Conservation (phyloP, 257 asterid species). For the Salvia splendens region DNA sequence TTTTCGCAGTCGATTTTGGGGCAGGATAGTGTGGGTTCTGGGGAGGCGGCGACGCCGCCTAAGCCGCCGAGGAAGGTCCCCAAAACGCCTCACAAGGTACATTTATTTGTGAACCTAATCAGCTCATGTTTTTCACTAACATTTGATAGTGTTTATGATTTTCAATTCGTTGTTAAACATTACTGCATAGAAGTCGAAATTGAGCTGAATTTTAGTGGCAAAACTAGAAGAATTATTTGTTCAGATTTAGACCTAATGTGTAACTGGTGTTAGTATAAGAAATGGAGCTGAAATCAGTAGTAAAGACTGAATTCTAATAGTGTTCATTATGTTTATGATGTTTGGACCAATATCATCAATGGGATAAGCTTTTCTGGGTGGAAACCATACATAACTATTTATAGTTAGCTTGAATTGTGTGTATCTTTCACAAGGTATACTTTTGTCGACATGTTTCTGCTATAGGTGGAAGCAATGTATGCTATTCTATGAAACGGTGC, state of each 20-base stretch:
- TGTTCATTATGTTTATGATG: neutral
- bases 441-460: neutral
- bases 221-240: too few relatives aligned
- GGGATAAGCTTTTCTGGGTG: neutral
- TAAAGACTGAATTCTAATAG: neutral
- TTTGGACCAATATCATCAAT: too few relatives aligned
- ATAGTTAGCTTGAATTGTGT: neutral
- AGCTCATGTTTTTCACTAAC: neutral
- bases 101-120: too few relatives aligned
- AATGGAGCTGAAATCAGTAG: neutral
- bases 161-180: too few relatives aligned
- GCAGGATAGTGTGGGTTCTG: conserved; percentile 49
- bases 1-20: conserved; percentile 81
- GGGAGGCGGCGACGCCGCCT: conserved; percentile 74
- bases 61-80: conserved; percentile 97
- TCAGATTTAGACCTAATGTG: neutral
- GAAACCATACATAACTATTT: neutral
- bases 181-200: neutral
- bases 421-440: too few relatives aligned
- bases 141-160: neutral
- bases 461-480: conserved; percentile 1
- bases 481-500: conserved; percentile 2
- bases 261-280: neutral
- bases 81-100: conserved; percentile 95
- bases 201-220: neutral